phyloP scores from a whole-genome alignment of 139 green algal species.

The Closterium sp. region DNA sequence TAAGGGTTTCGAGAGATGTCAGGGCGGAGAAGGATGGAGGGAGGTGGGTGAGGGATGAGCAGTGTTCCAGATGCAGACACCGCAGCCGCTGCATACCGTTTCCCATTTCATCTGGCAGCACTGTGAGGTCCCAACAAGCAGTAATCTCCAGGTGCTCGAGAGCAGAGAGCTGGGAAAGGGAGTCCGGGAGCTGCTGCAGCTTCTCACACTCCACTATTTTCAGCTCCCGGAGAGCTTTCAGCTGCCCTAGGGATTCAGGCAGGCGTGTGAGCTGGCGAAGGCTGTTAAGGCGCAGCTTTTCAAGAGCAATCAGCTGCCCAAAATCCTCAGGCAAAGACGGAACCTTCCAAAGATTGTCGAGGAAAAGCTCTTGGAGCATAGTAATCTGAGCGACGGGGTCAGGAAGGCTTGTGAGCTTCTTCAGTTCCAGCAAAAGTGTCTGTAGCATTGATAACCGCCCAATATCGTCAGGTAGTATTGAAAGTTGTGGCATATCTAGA shows the following conservation, averaged over 20 bases:
- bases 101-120: not conserved
- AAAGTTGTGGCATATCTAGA: not conserved
- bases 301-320: not conserved
- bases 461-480: not conserved
- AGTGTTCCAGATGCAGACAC: not conserved
- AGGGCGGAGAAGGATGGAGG: not conserved
- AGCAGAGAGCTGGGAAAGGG: not conserved
- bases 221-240: not conserved
- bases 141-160: not conserved
- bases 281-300: not conserved
- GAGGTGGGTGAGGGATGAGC: not conserved
- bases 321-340: not conserved
- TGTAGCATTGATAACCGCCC: not conserved
- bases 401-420: not conserved
- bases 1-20: not conserved
- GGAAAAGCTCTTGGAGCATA: not conserved
- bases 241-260: not conserved
- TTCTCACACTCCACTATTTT: not conserved
- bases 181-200: not conserved
- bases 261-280: not conserved
- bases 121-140: not conserved
- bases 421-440: not conserved
- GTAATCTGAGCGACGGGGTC: not conserved
- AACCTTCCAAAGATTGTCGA: not conserved
- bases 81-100: not conserved